Evolutionary conservation across 2,329 filamentous ascomycete genomes (phyloP), one percentile per base, ranked within the genome.

Genomic region (Didymella keratinophila): DNA sequence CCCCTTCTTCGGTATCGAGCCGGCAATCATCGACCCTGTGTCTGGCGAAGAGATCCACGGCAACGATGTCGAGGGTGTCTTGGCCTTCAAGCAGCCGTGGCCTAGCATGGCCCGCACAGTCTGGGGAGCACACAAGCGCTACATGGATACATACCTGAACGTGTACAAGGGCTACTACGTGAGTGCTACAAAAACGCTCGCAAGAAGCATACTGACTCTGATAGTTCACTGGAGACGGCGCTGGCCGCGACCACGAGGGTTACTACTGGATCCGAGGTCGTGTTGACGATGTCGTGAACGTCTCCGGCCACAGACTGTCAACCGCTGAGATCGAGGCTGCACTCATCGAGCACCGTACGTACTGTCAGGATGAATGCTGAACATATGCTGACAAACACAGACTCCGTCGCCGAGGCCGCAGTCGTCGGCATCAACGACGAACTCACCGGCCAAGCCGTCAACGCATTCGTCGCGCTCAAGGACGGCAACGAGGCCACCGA

Each of bases 211-310:
- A 53, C 69, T 75, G 61, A 75, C 34, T 10, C 30, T 5, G 11
- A 30, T 66, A 92, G 89, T 96, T 95, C 81, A 95, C 92, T 16
- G 92, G 92, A 58, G 95, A 99, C 75, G 95, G 95, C 75, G 95
- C 95, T 55, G 95, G 91, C 60, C 91, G 95, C 75, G 95, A 99
- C 77, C 91, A 97, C 79, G 95, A 99, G 72, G 95, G 95, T 56
- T 99, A 97, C 84, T 99, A 98, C 87, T 99, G 95, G 95, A 99
- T 99, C 77, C 92, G 95, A 63, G 95, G 95, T 66, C 93, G 95
- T 78, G 95, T 99, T 52, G 95, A 99, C 75, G 95, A 99, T 72
- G 95, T 99, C 42, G 94, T 99, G 78, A 99, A 99, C 79, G 95
- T 99, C 62, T 95, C 91, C 69, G 95, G 95, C 27, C 95, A 99